These are phyloP conservation scores for Dactylorhiza incarnata DNA, from an alignment of 106 monocot species.

Conservation along the genomic window DNA sequence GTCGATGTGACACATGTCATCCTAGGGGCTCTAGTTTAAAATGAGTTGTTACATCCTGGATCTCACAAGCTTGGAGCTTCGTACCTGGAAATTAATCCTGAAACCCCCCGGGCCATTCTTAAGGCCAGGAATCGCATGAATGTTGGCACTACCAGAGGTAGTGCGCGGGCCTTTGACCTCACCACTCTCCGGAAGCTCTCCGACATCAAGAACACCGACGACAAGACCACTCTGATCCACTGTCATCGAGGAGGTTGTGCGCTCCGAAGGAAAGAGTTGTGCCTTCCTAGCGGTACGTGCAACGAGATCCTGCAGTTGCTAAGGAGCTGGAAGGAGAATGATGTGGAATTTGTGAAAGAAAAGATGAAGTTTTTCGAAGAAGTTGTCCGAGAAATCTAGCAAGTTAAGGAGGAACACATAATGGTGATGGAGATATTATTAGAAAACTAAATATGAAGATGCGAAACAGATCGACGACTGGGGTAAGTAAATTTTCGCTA, in stretches of 20 bases:
- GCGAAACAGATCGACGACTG: too few relatives aligned
- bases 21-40: too few relatives aligned
- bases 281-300: constrained; percentile 15
- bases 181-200: constrained; percentile 66
- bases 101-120: constrained; percentile 75
- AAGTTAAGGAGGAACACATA: constrained; percentile 24
- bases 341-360: constrained; percentile 35
- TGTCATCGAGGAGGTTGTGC: constrained; percentile 69
- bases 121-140: constrained; percentile 92
- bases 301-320: constrained; percentile 31
- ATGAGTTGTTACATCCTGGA: too few relatives aligned
- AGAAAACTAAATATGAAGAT: too few relatives aligned
- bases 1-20: too few relatives aligned
- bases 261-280: constrained; percentile 71
- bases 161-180: constrained; percentile 86
- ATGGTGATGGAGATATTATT: constrained; percentile 37
- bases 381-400: constrained; percentile 28
- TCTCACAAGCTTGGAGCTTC: constrained; percentile 66
- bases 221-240: constrained; percentile 79
- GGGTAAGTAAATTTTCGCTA: too few relatives aligned
- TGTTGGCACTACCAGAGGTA: constrained; percentile 81
- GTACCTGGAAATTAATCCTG: constrained; percentile 43
- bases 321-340: constrained; percentile 12
- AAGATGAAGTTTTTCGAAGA: constrained; percentile 38
- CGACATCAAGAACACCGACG: constrained; percentile 88